Evolutionary conservation across 2,329 filamentous ascomycete genomes (phyloP).

Genomic region (Lachnellula suecica): DNA sequence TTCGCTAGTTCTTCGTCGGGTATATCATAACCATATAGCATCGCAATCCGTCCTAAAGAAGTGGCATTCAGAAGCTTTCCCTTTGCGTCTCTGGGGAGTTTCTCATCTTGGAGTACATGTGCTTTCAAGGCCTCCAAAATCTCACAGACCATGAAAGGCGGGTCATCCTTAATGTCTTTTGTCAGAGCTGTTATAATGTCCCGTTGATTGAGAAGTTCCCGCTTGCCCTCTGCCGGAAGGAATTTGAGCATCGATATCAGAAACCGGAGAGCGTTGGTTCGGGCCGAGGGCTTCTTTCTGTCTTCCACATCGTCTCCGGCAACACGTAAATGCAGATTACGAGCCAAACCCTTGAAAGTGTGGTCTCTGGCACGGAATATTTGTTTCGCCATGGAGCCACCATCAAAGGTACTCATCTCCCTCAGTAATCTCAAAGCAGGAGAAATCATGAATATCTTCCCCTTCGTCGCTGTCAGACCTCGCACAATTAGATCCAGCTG

Average conservation of each 20-base stretch:
- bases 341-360: conserved; percentile 76
- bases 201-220: conserved; percentile 76
- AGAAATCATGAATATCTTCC: conserved; percentile 85
- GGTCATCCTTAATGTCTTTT: conserved; percentile 75
- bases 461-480: conserved; percentile 75
- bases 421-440: conserved; percentile 83
- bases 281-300: conserved; percentile 69
- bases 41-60: conserved; percentile 70
- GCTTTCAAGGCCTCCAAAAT: conserved; percentile 70
- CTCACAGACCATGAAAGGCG: conserved; percentile 71
- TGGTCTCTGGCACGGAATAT: conserved; percentile 77
- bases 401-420: conserved; percentile 84
- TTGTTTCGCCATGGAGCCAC: conserved; percentile 73
- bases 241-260: conserved; percentile 77
- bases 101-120: conserved; percentile 72
- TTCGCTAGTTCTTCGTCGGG: conserved; percentile 44
- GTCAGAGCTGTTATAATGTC: conserved; percentile 69
- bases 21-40: conserved; percentile 63
- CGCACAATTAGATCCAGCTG: conserved; percentile 79
- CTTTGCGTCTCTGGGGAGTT: conserved; percentile 72
- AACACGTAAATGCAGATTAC: conserved; percentile 74
- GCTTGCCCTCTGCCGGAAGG: conserved; percentile 74
- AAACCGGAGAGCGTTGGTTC: conserved; percentile 81
- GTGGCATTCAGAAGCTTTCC: conserved; percentile 73
- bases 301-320: conserved; percentile 61